These are phyloP conservation scores for Paramecium tetraurelia DNA, from an alignment of 73 alveolate genomes.

Conservation along the genomic window DNA sequence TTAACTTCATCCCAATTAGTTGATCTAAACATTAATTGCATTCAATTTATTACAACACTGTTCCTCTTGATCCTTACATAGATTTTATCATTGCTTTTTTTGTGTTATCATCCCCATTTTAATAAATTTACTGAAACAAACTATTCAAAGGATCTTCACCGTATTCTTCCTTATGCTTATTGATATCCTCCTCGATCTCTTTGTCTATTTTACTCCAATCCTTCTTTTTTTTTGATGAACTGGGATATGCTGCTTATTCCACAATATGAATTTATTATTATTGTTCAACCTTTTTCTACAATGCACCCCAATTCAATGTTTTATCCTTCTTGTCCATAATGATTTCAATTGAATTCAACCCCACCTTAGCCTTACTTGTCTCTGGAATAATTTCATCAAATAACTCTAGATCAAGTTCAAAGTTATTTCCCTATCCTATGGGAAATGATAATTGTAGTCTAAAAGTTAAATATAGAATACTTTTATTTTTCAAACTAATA, in stretches of 20 bases:
- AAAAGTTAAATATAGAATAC: background rate
- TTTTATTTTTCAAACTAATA: slow-evolving; percentile 26
- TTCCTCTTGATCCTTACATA: slow-evolving; percentile 86
- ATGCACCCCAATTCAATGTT: slow-evolving; percentile 1
- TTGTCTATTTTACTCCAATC: slow-evolving; percentile 95
- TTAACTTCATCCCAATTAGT: slow-evolving; percentile 99
- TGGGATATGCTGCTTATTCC: slow-evolving; percentile 89
- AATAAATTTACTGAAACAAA: slow-evolving; percentile 92
- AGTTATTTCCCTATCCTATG: background rate
- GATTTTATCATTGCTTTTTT: slow-evolving; percentile 98
- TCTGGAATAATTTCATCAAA: slow-evolving; percentile 52
- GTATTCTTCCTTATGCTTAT: slow-evolving; percentile 85
- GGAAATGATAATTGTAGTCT: slow-evolving; percentile 49
- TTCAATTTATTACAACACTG: slow-evolving; percentile 73
- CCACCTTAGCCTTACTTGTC: slow-evolving; percentile 52
- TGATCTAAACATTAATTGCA: slow-evolving; percentile 57
- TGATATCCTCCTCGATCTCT: slow-evolving; percentile 89
- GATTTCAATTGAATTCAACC: slow-evolving; percentile 46
- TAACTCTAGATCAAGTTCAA: slow-evolving; percentile 49
- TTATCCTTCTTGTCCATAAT: slow-evolving; percentile 57
- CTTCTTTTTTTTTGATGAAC: slow-evolving; percentile 79
- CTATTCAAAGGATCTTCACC: slow-evolving; percentile 93
- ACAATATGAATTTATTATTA: background rate
- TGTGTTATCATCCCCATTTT: slow-evolving; percentile 95
- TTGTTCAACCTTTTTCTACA: background rate